Base-by-base conservation (phyloP, 2,329 filamentous ascomycete genomes). In the Sporothrix sp. region DNA sequence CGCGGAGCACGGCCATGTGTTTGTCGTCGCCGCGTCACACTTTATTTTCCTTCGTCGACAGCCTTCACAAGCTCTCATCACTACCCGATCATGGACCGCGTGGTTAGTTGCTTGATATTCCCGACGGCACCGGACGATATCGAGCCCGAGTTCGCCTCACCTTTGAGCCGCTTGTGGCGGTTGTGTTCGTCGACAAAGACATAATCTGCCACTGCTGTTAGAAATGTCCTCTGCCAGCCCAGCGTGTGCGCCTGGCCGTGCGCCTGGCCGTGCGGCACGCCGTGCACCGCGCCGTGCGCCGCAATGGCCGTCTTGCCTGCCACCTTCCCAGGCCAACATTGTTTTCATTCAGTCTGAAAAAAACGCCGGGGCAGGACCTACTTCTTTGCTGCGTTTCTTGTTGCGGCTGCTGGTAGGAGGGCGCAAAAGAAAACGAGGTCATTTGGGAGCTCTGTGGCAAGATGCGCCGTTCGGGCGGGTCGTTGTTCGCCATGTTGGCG, bases 171-270 rank as follows among this genome's bases (percentile, higher is more conserved):
- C 70, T 97, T 97, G 69, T 97, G 93, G 57, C 93, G 85, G 71
- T 97, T 97, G 68, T 97, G 93, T 68, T 97, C 91, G 68, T 97
- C 91, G 52, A 97, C 93, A 64, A 97, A 97, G 61, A 97, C 93
- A 85, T 96, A 97, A 67, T 96, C 90, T 95, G 63, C 49, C n/a
- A 56, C 50, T 51, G 52, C 28, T 37, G 59, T 71, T 59, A 70
- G 66, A 51, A 51, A 32, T 23, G 42, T 20, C 36, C 6, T 28
- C 25, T 28, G 10, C n/a, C n/a, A n/a, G n/a, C n/a, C n/a, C n/a
- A n/a, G n/a, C n/a, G n/a, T n/a, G n/a, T n/a, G n/a, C n/a, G n/a
- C n/a, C n/a, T n/a, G n/a, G n/a, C n/a, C n/a, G n/a, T n/a, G n/a
- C n/a, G n/a, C n/a, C n/a, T n/a, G n/a, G n/a, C n/a, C n/a, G n/a